Evolutionary conservation across 495 filamentous ascomycete species (phyloP).

Genomic region (Diplogelasinospora grovesii): DNA sequence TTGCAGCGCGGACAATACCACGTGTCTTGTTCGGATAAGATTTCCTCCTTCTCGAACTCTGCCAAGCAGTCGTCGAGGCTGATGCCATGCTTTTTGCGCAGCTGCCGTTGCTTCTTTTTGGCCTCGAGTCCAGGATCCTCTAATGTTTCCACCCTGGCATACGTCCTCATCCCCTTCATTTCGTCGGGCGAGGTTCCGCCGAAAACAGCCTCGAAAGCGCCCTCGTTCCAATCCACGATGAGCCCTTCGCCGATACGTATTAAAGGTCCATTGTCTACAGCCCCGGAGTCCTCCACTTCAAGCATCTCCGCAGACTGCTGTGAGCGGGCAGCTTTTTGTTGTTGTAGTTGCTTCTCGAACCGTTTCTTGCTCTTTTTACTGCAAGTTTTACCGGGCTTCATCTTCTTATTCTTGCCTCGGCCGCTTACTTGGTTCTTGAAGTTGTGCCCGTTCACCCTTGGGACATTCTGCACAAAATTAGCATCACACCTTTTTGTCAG

Average conservation of each 20-base stretch:
- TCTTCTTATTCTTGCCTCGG: constrained; percentile 30
- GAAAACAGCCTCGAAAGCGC: constrained; percentile 65
- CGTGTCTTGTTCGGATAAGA: constrained; percentile 86
- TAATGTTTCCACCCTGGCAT: constrained; percentile 41
- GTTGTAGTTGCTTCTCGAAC: constrained; percentile 27
- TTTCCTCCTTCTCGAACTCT: constrained; percentile 88
- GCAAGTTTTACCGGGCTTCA: constrained; percentile 28
- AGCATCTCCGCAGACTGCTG: constrained; percentile 21
- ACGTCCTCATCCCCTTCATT: constrained; percentile 42
- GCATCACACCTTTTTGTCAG: too few relatives aligned
- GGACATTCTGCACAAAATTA: too few relatives aligned
- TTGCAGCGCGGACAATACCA: constrained; percentile 98
- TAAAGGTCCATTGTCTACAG: constrained; percentile 51
- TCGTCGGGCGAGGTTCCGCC: constrained; percentile 35
- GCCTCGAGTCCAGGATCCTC: constrained; percentile 61
- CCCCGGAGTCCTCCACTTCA: constrained; percentile 10
- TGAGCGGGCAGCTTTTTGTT: constrained; percentile 19
- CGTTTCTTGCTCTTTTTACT: constrained; percentile 31
- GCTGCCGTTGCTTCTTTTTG: constrained; percentile 50
- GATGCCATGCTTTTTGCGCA: constrained; percentile 65
- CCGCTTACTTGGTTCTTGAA: constrained; percentile 14
- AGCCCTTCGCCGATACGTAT: constrained; percentile 74
- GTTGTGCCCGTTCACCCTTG: constrained; percentile 4
- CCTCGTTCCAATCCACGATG: constrained; percentile 71
- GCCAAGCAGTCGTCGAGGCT: constrained; percentile 85